Conservation (phyloP, 129 eudicot genomes). For the Flaveria trinervia region DNA sequence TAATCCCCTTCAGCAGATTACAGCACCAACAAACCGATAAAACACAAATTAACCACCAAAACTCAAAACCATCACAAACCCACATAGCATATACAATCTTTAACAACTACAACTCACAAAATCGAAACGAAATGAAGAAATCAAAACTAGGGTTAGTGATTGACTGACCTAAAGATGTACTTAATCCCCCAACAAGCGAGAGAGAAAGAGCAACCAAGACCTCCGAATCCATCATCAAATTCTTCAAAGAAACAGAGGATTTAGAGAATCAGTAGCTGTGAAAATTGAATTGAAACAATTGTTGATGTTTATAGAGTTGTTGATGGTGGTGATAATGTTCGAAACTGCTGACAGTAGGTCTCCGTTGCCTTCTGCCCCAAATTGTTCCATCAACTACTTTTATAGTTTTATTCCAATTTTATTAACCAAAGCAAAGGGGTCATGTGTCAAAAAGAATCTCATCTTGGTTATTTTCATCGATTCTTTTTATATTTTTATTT, state of each 20-base stretch:
- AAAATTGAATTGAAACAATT: neutral
- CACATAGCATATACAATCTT: neutral
- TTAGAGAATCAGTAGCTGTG: neutral
- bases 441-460: neutral
- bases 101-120: neutral
- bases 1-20: constrained; percentile 8
- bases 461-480: neutral
- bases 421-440: constrained; percentile 26
- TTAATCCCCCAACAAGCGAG: constrained; percentile 85
- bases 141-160: constrained; percentile 9
- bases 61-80: neutral
- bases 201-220: constrained; percentile 90
- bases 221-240: constrained; percentile 68
- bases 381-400: constrained; percentile 8
- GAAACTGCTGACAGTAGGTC: constrained; percentile 34
- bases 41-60: neutral
- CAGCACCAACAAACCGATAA: neutral
- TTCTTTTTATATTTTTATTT: too few species aligned
- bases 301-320: neutral
- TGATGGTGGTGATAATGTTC: constrained; percentile 32
- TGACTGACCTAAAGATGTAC: constrained; percentile 80
- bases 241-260: neutral
- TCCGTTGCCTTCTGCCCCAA: constrained; percentile 34
- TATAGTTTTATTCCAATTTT: constrained; percentile 34
- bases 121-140: neutral